Conservation (phyloP, 2,329 filamentous ascomycete genomes). For the Ophiocordyceps sinensis region DNA sequence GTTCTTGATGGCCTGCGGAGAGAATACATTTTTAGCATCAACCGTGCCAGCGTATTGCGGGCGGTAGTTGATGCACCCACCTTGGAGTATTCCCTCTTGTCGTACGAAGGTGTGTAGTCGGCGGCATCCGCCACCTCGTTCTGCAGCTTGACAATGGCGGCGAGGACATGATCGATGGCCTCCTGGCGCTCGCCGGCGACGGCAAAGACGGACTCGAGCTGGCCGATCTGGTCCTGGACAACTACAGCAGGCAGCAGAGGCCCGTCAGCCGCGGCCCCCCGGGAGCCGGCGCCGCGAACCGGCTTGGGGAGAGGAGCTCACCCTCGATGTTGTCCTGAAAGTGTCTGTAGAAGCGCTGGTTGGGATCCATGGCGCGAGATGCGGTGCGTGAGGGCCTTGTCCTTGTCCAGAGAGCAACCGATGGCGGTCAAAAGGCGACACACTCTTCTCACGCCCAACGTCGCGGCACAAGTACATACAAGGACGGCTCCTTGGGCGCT, state of each 20-base stretch:
- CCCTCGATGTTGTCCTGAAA: slow-evolving; percentile 64
- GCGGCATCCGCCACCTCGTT: slow-evolving; percentile 75
- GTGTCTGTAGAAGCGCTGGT: slow-evolving; percentile 72
- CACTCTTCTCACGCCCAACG: no score
- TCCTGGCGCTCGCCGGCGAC: slow-evolving; percentile 62
- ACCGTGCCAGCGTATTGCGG: neutral
- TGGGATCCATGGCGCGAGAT: slow-evolving; percentile 25
- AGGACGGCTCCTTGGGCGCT: no score
- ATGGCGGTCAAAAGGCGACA: no score
- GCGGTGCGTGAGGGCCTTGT: no score
- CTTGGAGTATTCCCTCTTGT: slow-evolving; percentile 74
- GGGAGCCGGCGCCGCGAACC: no score
- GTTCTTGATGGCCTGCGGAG: slow-evolving; percentile 55
- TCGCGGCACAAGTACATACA: no score
- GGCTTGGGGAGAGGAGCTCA: slow-evolving; percentile 21
- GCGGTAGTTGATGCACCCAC: slow-evolving; percentile 26
- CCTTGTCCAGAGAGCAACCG: no score
- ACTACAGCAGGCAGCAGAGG: slow-evolving; percentile 28
- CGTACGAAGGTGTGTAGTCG: slow-evolving; percentile 73
- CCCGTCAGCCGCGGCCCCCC: no score
- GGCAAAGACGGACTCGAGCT: slow-evolving; percentile 46
- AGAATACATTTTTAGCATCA: neutral
- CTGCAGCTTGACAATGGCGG: slow-evolving; percentile 65
- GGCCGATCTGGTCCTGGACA: slow-evolving; percentile 61
- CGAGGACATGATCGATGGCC: slow-evolving; percentile 66